Base-by-base conservation (phyloP, 2,329 filamentous ascomycete species). In the Paraphaeosphaeria sporulosa region DNA sequence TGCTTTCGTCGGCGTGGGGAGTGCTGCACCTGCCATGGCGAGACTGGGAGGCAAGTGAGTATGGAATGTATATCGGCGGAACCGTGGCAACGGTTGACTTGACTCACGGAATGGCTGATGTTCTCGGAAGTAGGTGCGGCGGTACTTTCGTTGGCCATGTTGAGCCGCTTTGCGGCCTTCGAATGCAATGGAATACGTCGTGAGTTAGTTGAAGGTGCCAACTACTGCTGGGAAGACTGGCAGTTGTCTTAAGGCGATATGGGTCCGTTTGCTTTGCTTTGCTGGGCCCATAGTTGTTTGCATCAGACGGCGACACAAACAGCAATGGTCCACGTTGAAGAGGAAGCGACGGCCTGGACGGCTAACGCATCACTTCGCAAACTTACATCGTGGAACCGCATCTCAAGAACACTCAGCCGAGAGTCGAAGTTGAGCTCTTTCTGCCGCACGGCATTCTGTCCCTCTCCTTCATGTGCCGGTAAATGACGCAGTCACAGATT, bases 71-170 rank as follows among this genome's bases (percentile, higher is more conserved):
- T 8, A 21, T 32, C 7, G 9, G n/a, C 10, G 9, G 13, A 5
- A 15, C 1, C 17, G n/a, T 6, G 21, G 48, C 12, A n/a, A 13
- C 5, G 10, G 19, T 23, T 6, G 25, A 27, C 25, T 27, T 12
- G 38, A 38, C 48, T 19, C 21, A 51, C 48, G 32, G 25, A 9
- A 7, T n/a, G 1, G n/a, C 36, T 38, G 48, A 12, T 4, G n/a
- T 43, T 44, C 34, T 57, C 46, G 13, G 44, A 19, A 4, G 44
- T 25, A 25, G 6, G 34, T 53, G 12, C 13, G 40, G n/a, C 42
- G 23, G 55, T 40, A 17, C 17, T 43, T 42, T 58, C 8, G 38
- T 30, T 43, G n/a, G 60, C 68, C 64, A 69, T 71, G 17, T 17
- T 17, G 32, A 34, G 47, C 27, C 5, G 9, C 15, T 27, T 27